Conservation (phyloP, 192 early-diverging fungal species). For the Diversispora eburnea region DNA sequence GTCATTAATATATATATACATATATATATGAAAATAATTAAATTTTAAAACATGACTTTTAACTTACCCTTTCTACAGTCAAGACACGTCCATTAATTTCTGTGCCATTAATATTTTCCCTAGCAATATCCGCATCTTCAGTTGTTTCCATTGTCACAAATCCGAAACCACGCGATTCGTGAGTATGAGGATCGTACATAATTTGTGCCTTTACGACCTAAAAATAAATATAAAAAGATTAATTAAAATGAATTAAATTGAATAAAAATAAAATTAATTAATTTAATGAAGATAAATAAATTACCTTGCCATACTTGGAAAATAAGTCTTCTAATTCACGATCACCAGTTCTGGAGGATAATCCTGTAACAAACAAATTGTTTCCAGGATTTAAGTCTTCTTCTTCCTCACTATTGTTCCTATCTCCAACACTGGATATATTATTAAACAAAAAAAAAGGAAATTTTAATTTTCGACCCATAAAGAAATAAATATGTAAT, state of each 20-base stretch:
- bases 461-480: no score
- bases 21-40: background rate
- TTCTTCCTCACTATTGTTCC: constrained; percentile 27
- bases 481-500: background rate
- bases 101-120: constrained; percentile 59
- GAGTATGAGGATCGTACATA: constrained; percentile 77
- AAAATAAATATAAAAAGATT: background rate
- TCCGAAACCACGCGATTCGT: constrained; percentile 84
- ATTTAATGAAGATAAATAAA: background rate
- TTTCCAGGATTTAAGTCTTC: constrained; percentile 56
- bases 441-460: background rate
- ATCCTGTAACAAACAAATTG: constrained; percentile 74
- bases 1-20: background rate
- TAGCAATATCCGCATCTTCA: constrained; percentile 69
- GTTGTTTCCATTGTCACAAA: constrained; percentile 71
- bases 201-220: constrained; percentile 66
- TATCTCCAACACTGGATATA: background rate
- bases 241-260: background rate
- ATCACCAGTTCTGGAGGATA: constrained; percentile 56
- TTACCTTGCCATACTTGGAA: constrained; percentile 69
- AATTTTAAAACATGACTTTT: background rate
- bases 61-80: constrained; percentile 67
- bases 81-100: constrained; percentile 81
- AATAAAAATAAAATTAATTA: background rate
- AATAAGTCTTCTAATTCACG: constrained; percentile 67